Conservation (phyloP, 2,329 filamentous ascomycete species). For the Aspergillus tubingensis region DNA sequence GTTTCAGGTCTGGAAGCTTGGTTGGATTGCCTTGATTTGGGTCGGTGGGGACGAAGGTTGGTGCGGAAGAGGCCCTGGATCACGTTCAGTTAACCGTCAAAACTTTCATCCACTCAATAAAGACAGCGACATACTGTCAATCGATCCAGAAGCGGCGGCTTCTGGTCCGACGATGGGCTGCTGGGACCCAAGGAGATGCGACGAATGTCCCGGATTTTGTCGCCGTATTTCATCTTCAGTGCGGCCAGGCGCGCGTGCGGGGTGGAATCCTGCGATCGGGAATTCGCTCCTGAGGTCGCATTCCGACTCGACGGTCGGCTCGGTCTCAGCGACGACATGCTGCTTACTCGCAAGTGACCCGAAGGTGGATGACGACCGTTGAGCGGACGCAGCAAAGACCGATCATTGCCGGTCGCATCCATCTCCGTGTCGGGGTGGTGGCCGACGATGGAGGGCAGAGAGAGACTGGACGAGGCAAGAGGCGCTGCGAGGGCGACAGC, state of each 20-base stretch:
- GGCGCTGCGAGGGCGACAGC: constrained; percentile 6
- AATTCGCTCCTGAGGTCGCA: background rate
- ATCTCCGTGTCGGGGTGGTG: background rate
- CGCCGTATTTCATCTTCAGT: constrained; percentile 2
- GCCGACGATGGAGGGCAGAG: constrained; percentile 15
- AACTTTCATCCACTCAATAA: background rate
- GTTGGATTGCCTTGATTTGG: background rate
- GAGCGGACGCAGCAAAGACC: background rate
- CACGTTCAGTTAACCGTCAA: background rate
- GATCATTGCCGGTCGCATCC: background rate
- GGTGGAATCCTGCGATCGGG: background rate
- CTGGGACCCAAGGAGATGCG: background rate
- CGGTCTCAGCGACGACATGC: background rate
- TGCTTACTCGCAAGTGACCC: background rate
- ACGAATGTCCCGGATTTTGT: background rate
- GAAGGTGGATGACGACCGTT: background rate
- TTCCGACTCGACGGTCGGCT: background rate
- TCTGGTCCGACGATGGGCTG: background rate
- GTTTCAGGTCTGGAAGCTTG: background rate
- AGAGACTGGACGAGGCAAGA: constrained; percentile 15
- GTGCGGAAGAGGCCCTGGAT: background rate
- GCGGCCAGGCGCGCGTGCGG: constrained; percentile 6
- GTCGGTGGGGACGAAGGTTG: background rate
- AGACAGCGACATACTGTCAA: background rate
- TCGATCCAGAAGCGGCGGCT: background rate